phyloP scores from a whole-genome alignment of 176 grass and related monocot species.

The Rhynchospora breviuscula region DNA sequence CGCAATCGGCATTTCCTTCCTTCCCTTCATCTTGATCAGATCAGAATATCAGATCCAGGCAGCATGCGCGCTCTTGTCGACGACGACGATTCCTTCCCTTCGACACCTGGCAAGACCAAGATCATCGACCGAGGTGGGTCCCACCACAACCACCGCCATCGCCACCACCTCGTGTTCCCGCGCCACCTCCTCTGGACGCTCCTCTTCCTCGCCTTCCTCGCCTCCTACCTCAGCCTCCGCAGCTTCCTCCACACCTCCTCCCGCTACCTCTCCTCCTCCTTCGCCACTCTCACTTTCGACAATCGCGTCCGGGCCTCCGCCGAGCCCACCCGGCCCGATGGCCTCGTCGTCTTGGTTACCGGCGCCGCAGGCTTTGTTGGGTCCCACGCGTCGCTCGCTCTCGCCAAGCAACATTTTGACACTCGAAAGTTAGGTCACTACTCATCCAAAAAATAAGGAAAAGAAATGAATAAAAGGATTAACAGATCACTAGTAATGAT shows the following conservation, averaged over 20 bases:
- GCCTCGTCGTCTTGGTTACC: slow-evolving; percentile 28
- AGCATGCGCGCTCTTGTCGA: neutral
- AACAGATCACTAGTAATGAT: too few species aligned
- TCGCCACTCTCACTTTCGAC: slow-evolving; percentile 23
- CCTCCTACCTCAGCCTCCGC: slow-evolving; percentile 22
- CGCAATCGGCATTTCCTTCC: neutral
- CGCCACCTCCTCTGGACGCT: slow-evolving; percentile 12
- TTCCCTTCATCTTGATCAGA: neutral
- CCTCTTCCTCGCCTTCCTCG: slow-evolving; percentile 13
- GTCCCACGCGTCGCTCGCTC: slow-evolving; percentile 23
- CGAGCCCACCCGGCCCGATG: neutral
- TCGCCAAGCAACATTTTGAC: neutral
- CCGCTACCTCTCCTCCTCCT: neutral
- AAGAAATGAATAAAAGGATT: too few species aligned
- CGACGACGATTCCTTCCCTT: slow-evolving; percentile 1
- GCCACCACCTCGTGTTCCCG: neutral
- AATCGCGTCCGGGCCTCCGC: slow-evolving; percentile 25
- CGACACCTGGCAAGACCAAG: neutral
- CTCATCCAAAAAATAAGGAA: too few species aligned
- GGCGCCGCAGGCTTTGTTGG: slow-evolving; percentile 34
- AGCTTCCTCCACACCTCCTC: slow-evolving; percentile 20
- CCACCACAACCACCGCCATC: neutral
- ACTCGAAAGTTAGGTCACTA: too few species aligned
- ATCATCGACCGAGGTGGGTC: neutral
- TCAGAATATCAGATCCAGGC: neutral